phyloP scores from a whole-genome alignment of 2,329 filamentous ascomycete species.

The Colletotrichum orchidophilum region DNA sequence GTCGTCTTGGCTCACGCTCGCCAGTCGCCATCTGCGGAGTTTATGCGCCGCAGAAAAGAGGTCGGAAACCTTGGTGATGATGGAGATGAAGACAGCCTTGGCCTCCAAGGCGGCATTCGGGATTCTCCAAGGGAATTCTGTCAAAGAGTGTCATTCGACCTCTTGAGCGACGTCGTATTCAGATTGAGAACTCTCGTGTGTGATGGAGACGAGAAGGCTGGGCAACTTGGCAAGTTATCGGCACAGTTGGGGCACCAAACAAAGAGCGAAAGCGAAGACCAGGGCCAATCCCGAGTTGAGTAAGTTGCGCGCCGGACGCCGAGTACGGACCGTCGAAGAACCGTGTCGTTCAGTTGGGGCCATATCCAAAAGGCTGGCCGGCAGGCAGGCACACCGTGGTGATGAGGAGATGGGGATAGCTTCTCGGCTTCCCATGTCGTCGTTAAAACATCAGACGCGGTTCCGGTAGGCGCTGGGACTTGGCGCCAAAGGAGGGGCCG shows the following conservation, averaged over 20 bases:
- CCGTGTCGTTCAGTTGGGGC: not conserved
- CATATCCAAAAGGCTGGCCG: not conserved
- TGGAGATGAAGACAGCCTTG: conserved; percentile 16
- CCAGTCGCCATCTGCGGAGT: not conserved
- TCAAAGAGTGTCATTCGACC: not conserved
- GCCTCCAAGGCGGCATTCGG: conserved; percentile 22
- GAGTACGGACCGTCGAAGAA: not conserved
- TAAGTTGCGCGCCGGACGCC: not conserved
- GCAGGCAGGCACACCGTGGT: not conserved
- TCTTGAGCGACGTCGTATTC: conserved; percentile 16
- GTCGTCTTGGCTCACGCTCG: conserved; percentile 13
- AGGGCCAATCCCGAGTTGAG: not conserved
- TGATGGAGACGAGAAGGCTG: conserved; percentile 14
- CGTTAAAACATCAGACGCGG: conserved; percentile 13
- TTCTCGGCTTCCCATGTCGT: not conserved
- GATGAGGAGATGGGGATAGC: not conserved
- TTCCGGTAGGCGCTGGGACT: conserved; percentile 12
- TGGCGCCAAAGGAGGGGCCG: conserved; percentile 16
- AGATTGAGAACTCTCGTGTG: conserved; percentile 1
- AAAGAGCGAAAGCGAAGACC: conserved; percentile 12
- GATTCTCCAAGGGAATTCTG: conserved; percentile 9
- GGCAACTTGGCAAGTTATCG: conserved; percentile 21
- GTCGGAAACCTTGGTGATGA: not conserved
- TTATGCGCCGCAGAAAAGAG: conserved; percentile 18
- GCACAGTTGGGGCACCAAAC: not conserved